These are phyloP conservation scores for Scutellaria minor DNA, from an alignment of 257 asterid species.

Conservation along the genomic window DNA sequence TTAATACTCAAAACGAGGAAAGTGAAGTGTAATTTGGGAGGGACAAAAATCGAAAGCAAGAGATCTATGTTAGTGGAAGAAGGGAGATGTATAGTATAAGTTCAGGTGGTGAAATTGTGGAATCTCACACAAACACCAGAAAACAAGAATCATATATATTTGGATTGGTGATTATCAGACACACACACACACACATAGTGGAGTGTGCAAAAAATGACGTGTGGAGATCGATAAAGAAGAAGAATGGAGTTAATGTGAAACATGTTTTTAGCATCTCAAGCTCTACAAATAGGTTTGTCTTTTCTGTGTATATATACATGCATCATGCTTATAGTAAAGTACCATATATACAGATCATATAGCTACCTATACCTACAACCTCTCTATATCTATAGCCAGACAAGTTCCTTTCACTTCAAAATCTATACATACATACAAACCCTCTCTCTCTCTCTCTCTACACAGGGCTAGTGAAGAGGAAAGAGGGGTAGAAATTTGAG, in stretches of 20 bases:
- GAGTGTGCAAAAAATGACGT: neutral
- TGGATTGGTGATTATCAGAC: too few species aligned
- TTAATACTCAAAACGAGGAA: too few species aligned
- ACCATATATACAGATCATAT: neutral
- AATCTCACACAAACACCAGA: neutral
- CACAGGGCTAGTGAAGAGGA: slow-evolving; percentile 14
- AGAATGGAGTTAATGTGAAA: slow-evolving; percentile 35
- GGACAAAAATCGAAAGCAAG: too few species aligned
- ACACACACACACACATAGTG: neutral
- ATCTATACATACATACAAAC: neutral
- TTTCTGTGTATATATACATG: slow-evolving; percentile 35
- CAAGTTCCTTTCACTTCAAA: slow-evolving; percentile 27
- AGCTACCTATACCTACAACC: neutral
- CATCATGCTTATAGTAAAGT: slow-evolving; percentile 26
- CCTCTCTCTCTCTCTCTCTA: neutral
- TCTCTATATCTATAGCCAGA: slow-evolving; percentile 24
- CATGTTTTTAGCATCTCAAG: slow-evolving; percentile 46
- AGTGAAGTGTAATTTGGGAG: too few species aligned
- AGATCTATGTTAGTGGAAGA: too few species aligned
- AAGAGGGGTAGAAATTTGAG: slow-evolving; percentile 5
- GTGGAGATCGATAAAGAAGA: slow-evolving; percentile 38
- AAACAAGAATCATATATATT: slow-evolving; percentile 10
- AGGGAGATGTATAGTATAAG: too few species aligned
- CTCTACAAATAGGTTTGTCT: slow-evolving; percentile 35
- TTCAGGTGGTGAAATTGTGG: too few species aligned